Evolutionary conservation across 2,329 filamentous ascomycete genomes (phyloP).

Genomic region (Lasiodiplodia sp.): DNA sequence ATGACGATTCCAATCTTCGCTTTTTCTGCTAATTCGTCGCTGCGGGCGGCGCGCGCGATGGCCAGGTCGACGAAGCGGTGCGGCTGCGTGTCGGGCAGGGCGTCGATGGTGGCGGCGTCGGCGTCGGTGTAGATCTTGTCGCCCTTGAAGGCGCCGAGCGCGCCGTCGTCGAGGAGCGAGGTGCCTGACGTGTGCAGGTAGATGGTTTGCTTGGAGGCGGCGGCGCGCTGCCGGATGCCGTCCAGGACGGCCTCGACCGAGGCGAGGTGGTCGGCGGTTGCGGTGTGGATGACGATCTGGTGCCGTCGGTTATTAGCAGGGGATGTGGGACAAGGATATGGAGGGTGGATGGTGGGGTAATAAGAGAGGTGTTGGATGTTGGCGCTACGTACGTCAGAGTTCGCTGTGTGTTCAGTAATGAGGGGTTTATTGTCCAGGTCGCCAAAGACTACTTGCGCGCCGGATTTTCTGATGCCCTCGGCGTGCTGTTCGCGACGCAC

Average conservation of each 20-base stretch:
- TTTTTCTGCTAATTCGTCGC: constrained; percentile 44
- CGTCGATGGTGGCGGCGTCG: constrained; percentile 50
- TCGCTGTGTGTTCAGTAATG: constrained; percentile 47
- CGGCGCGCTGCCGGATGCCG: constrained; percentile 51
- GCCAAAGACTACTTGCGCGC: constrained; percentile 50
- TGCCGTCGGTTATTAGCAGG: background rate
- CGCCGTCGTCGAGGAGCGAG: constrained; percentile 36
- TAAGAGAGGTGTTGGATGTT: background rate
- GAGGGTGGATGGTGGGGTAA: constrained; percentile 36
- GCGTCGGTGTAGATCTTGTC: constrained; percentile 55
- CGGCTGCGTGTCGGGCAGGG: constrained; percentile 51
- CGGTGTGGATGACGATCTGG: constrained; percentile 54
- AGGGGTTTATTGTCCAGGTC: constrained; percentile 50
- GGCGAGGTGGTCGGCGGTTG: constrained; percentile 58
- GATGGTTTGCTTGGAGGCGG: constrained; percentile 48
- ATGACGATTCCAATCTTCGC: constrained; percentile 59
- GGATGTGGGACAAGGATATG: background rate
- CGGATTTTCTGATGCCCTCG: constrained; percentile 46
- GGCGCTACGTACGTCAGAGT: constrained; percentile 43
- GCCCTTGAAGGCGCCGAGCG: constrained; percentile 45
- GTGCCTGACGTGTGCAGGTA: constrained; percentile 60
- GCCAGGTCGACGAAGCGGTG: constrained; percentile 57
- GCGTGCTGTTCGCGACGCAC: constrained; percentile 51
- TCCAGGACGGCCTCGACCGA: constrained; percentile 55
- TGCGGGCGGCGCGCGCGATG: constrained; percentile 47